phyloP scores from a whole-genome alignment of 768 basidiomycete species.

The Candolleomyces eurysporus region DNA sequence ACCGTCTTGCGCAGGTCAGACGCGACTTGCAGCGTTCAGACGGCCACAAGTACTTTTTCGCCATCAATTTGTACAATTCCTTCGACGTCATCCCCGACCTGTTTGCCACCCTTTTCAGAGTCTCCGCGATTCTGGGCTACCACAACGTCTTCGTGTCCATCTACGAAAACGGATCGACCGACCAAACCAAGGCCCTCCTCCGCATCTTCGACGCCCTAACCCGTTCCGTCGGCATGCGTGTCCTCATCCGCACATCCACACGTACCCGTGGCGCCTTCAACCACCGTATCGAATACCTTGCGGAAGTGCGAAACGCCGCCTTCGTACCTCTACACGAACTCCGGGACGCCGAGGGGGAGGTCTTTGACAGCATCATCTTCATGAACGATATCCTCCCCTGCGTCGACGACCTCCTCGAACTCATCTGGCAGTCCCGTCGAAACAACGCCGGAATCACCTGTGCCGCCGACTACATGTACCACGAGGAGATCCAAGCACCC shows the following conservation, averaged over 20 bases:
- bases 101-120: conserved; percentile 93
- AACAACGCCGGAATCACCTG: conserved; percentile 99
- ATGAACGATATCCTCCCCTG: conserved; percentile 99
- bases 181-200: conserved; percentile 96
- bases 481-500: conserved; percentile 88
- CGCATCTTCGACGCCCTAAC: conserved; percentile 94
- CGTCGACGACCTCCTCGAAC: conserved; percentile 94
- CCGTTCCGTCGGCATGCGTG: conserved; percentile 83
- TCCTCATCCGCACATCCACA: conserved; percentile 90
- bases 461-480: conserved; percentile 99
- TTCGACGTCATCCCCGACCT: conserved; percentile 98
- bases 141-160: conserved; percentile 98
- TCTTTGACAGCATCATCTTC: conserved; percentile 95
- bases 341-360: conserved; percentile 86
- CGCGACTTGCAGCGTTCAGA: conserved; percentile 31
- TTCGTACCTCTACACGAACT: conserved; percentile 95
- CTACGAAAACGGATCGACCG: conserved; percentile 98
- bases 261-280: conserved; percentile 95
- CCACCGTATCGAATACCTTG: conserved; percentile 99
- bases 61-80: conserved; percentile 99
- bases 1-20: conserved; percentile 37
- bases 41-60: conserved; percentile 98
- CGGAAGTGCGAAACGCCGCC: conserved; percentile 99
- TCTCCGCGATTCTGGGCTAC: conserved; percentile 88
- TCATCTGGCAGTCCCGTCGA: conserved; percentile 90